Conservation (phyloP, 2,329 filamentous ascomycete genomes). For the Cladorrhinum sp. region DNA sequence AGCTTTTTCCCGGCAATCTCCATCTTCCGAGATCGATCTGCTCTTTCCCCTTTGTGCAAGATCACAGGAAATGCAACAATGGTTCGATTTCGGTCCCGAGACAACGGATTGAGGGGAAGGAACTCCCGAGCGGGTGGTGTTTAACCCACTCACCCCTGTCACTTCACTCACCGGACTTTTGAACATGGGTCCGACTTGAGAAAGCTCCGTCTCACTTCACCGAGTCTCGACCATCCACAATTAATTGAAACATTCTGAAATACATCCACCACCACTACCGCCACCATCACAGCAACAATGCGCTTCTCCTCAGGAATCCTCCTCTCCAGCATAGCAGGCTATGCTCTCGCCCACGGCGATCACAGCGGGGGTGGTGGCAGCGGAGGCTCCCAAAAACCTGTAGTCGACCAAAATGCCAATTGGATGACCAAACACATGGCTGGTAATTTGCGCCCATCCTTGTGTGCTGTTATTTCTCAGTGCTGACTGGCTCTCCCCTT, state of each 20-base stretch:
- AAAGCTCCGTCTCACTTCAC: neutral
- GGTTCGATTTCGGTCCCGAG: neutral
- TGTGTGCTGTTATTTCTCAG: conserved; percentile 5
- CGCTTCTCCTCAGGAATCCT: conserved; percentile 10
- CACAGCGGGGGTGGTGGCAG: conserved; percentile 40
- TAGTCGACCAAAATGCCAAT: conserved; percentile 52
- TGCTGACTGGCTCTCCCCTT: neutral
- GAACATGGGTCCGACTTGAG: neutral
- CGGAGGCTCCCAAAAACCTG: conserved; percentile 47
- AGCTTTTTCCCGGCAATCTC: neutral
- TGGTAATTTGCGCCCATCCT: conserved; percentile 38
- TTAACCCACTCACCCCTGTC: neutral
- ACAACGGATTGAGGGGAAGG: neutral
- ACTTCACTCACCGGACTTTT: neutral
- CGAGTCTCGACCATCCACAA: neutral
- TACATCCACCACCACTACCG: neutral
- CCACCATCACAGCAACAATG: conserved; percentile 18
- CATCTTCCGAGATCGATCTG: neutral
- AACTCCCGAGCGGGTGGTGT: neutral
- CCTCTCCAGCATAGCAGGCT: conserved; percentile 37
- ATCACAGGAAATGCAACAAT: neutral
- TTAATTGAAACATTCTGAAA: neutral
- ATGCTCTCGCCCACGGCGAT: conserved; percentile 51
- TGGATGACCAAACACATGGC: conserved; percentile 69
- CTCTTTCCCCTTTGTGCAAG: neutral